phyloP scores from a whole-genome alignment of 352 stramenopile species.

The Pelagophyceae sp. region DNA sequence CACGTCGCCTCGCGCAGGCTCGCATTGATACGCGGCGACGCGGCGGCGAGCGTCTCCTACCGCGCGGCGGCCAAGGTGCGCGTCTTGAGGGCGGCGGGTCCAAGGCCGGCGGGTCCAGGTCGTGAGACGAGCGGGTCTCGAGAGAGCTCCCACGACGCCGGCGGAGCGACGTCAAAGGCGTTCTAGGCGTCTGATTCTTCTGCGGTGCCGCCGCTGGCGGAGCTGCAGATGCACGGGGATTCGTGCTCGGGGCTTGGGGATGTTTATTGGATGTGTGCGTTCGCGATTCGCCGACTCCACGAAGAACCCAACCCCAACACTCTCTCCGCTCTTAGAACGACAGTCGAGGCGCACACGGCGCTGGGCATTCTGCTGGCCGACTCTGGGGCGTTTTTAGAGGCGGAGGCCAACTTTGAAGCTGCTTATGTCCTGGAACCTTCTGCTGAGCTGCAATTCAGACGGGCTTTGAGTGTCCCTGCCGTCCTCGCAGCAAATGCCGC shows the following conservation, averaged over 20 bases:
- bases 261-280: background rate
- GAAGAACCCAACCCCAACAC: background rate
- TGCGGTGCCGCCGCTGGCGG: background rate
- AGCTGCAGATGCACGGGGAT: background rate
- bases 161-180: background rate
- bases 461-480: conserved; percentile 8
- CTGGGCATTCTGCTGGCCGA: conserved; percentile 14
- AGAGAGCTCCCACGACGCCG: background rate
- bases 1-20: background rate
- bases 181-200: background rate
- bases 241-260: background rate
- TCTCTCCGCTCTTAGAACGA: background rate
- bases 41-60: background rate
- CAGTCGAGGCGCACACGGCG: conserved; percentile 7
- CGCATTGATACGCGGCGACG: background rate
- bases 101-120: too few species aligned
- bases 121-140: too few species aligned
- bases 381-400: background rate
- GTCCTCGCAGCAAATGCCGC: background rate
- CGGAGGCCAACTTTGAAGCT: background rate
- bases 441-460: conserved; percentile 4
- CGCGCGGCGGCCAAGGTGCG: background rate
- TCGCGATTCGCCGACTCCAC: background rate
- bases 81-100: too few species aligned
- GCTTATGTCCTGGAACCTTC: background rate